Conservation (phyloP, 345 rosid species). For the Eucalyptus rudis region DNA sequence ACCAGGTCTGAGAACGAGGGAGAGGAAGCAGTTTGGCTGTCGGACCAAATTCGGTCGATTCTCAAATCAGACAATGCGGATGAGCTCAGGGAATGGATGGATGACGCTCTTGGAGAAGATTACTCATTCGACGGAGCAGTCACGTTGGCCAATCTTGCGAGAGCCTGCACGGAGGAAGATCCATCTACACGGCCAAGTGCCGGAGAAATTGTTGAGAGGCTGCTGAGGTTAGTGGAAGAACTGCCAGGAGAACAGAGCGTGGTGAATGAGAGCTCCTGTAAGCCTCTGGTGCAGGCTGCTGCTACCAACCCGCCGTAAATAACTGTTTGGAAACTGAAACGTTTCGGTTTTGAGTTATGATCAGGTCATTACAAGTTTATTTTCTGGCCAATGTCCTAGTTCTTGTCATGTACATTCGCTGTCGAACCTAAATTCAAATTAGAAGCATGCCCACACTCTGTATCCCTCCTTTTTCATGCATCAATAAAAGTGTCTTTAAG, state of each 20-base stretch:
- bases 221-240: constrained; percentile 49
- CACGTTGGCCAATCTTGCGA: constrained; percentile 53
- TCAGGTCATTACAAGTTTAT: not conserved
- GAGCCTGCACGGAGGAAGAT: constrained; percentile 57
- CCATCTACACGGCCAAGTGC: constrained; percentile 58
- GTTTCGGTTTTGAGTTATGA: not conserved
- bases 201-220: constrained; percentile 59
- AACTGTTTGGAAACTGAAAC: not conserved
- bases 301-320: not conserved
- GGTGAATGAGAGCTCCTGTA: constrained; percentile 55
- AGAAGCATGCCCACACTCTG: not conserved
- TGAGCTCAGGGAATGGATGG: constrained; percentile 61
- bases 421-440: not conserved
- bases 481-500: not conserved
- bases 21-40: constrained; percentile 18
- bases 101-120: constrained; percentile 57
- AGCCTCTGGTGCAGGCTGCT: constrained; percentile 44
- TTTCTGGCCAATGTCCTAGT: not conserved
- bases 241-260: constrained; percentile 20
- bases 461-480: not conserved
- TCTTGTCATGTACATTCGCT: not conserved
- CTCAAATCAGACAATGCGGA: constrained; percentile 31
- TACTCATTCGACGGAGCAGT: constrained; percentile 60
- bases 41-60: constrained; percentile 26
- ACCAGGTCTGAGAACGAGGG: constrained; percentile 19